These are phyloP conservation scores for Delonix regia DNA, from an alignment of 306 rosid species.

Conservation along the genomic window DNA sequence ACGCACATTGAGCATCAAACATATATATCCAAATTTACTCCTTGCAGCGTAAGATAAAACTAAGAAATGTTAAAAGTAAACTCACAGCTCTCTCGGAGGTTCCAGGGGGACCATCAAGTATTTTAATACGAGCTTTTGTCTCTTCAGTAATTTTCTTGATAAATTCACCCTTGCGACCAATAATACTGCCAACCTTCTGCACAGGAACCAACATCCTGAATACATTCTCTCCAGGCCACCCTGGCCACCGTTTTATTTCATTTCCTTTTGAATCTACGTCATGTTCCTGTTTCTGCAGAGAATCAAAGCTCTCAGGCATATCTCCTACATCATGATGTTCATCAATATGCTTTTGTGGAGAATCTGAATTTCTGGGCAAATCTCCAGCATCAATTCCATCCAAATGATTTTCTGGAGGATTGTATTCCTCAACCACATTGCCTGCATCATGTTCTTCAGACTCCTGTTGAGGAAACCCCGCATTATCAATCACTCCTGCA, in stretches of 20 bases:
- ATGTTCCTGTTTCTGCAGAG: conserved; percentile 43
- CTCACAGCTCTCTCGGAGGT: conserved; percentile 98
- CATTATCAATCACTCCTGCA: conserved; percentile 47
- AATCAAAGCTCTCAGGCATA: conserved; percentile 36
- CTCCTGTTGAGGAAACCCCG: conserved; percentile 45
- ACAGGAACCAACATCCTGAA: conserved; percentile 94
- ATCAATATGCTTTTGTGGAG: conserved; percentile 37
- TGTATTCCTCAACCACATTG: conserved; percentile 40
- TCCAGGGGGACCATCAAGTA: conserved; percentile 97
- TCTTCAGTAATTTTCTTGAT: conserved; percentile 94
- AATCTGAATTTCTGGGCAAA: conserved; percentile 31
- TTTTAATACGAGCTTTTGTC: conserved; percentile 89
- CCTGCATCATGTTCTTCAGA: conserved; percentile 40
- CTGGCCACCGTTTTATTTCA: conserved; percentile 90
- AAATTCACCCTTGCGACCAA: conserved; percentile 96
- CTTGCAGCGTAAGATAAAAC: not conserved
- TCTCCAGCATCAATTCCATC: conserved; percentile 41
- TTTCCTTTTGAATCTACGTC: conserved; percentile 49
- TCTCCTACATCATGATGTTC: conserved; percentile 50
- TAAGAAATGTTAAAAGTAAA: conserved; percentile 28
- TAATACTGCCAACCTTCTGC: conserved; percentile 93
- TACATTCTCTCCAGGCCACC: conserved; percentile 99
- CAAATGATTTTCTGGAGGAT: conserved; percentile 37
- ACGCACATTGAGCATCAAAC: not conserved
- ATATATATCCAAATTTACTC: conserved; percentile 17